These are phyloP conservation scores for Puccinia coronata DNA, from an alignment of 1,284 basidiomycete species.

Conservation along the genomic window DNA sequence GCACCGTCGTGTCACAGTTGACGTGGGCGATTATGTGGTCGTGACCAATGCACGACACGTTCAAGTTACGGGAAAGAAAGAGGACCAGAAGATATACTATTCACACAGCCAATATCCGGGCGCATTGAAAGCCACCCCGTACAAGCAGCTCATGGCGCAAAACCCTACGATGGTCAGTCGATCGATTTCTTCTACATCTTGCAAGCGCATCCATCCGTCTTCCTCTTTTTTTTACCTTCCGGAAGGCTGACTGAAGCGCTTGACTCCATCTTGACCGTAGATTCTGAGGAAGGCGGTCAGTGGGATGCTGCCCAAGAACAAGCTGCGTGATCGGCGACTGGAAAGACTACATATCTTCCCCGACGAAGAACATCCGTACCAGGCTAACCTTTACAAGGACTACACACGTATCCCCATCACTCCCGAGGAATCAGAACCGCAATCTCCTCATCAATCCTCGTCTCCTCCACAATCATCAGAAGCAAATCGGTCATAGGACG, in stretches of 20 bases:
- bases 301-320: constrained; percentile 96
- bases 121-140: constrained; percentile 85
- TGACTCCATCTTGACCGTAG: constrained; percentile 61
- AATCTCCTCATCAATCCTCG: not conserved
- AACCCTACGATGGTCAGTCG: constrained; percentile 84
- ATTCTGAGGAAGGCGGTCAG: constrained; percentile 92
- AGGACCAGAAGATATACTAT: constrained; percentile 80
- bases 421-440: not conserved
- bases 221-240: not conserved
- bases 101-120: constrained; percentile 93
- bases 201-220: not conserved
- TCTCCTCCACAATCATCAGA: not conserved
- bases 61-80: constrained; percentile 85
- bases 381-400: constrained; percentile 54
- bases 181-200: not conserved
- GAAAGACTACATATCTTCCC: constrained; percentile 79
- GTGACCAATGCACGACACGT: constrained; percentile 86
- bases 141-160: constrained; percentile 74
- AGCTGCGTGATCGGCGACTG: constrained; percentile 77
- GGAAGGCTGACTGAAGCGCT: not conserved
- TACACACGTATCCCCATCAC: constrained; percentile 25
- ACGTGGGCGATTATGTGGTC: constrained; percentile 96
- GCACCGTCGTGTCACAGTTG: constrained; percentile 60
- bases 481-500: not conserved
- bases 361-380: constrained; percentile 62